These are phyloP conservation scores for Cyberlindnera galapagoensis DNA, from an alignment of 805 yeast species.

Conservation along the genomic window DNA sequence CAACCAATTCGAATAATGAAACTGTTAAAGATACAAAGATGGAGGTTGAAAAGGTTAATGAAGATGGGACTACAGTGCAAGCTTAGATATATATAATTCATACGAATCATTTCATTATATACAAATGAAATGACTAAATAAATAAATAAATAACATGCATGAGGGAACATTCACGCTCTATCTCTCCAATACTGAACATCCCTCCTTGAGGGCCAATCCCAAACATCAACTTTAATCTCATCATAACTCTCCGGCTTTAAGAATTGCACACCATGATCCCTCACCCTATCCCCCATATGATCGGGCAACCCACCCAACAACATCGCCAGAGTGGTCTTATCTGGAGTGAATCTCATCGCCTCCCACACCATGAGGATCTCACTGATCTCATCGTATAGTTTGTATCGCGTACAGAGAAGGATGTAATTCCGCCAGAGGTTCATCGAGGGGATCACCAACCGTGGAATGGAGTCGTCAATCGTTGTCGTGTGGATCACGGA, in stretches of 20 bases:
- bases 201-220: conserved; percentile 32
- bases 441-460: conserved; percentile 35
- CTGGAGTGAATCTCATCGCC: conserved; percentile 36
- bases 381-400: conserved; percentile 42
- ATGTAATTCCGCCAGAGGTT: conserved; percentile 49
- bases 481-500: conserved; percentile 30
- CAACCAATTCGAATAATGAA: neutral
- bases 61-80: neutral
- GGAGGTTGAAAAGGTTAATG: no score
- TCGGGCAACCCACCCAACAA: conserved; percentile 27
- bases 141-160: conserved; percentile 1
- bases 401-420: conserved; percentile 38
- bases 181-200: conserved; percentile 20
- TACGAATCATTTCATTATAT: neutral
- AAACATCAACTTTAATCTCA: conserved; percentile 14
- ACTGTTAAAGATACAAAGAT: no score
- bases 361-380: conserved; percentile 52
- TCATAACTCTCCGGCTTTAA: conserved; percentile 8
- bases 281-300: conserved; percentile 28
- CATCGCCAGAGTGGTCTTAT: conserved; percentile 31
- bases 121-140: conserved; percentile 3
- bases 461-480: conserved; percentile 13
- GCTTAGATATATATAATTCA: neutral
- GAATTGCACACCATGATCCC: conserved; percentile 27
- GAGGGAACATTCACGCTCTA: conserved; percentile 1